These are phyloP conservation scores for Antrodiella citrinella DNA, from an alignment of 768 basidiomycete genomes.

Conservation along the genomic window DNA sequence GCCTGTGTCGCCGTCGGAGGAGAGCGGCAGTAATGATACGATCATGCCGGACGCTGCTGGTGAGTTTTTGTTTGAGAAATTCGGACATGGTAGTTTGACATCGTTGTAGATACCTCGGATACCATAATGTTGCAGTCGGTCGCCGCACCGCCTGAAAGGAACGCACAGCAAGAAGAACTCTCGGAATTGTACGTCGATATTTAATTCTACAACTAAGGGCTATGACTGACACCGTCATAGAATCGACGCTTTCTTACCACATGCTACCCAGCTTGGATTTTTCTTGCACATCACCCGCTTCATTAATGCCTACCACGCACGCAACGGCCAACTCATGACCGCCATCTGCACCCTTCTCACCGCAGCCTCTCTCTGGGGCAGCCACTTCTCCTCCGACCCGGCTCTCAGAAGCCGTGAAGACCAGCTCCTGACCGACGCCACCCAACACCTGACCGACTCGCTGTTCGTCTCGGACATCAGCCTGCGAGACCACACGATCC, in stretches of 20 bases:
- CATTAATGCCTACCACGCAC: constrained; percentile 21
- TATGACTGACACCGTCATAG: constrained; percentile 24
- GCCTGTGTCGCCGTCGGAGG: neutral
- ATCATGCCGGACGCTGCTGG: too few relatives aligned
- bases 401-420: constrained; percentile 22
- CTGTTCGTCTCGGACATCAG: constrained; percentile 14
- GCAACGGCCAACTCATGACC: constrained; percentile 19
- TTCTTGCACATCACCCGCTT: constrained; percentile 52
- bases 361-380: constrained; percentile 30
- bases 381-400: constrained; percentile 17
- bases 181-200: neutral
- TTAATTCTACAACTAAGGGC: neutral
- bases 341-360: constrained; percentile 39
- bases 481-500: constrained; percentile 26
- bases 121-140: neutral
- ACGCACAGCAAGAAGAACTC: neutral
- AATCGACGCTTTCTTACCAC: constrained; percentile 48
- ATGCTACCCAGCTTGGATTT: constrained; percentile 54
- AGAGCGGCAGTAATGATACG: too few relatives aligned
- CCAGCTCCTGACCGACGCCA: constrained; percentile 38
- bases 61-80: too few relatives aligned
- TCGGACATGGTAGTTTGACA: neutral
- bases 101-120: neutral
- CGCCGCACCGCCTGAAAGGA: neutral
- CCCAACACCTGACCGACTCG: constrained; percentile 39